Base-by-base conservation (phyloP, 2,329 filamentous ascomycete species). In the Penicillium vulpinum region DNA sequence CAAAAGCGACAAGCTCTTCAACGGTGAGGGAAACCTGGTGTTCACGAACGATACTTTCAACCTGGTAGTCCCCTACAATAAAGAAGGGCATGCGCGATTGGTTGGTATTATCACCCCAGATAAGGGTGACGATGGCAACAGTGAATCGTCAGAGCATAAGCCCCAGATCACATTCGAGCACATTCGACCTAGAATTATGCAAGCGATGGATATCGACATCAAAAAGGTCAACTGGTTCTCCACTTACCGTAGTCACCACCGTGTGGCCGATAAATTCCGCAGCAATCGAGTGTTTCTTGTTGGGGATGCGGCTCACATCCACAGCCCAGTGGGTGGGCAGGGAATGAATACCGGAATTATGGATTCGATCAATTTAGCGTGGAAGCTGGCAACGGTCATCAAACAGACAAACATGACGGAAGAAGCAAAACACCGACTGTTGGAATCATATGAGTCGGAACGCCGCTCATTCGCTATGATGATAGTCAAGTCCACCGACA, bases 331-430 rank as follows among this genome's bases (percentile, higher is more conserved):
- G 0, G 83, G 82, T 2, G 84, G 81, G 0, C 83, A 84, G 63
- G 83, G 83, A 1, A 81, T 85, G 80, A 85, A 85, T 63, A 81
- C 81, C 0, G 82, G 82, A 0, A 75, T 85, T 21, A 78, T 81
- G 24, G 82, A 85, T 54, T 78, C 80, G 0, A 73, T 80, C 29
- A 84, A 85, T 54, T 71, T 85, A 0, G 79, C 78, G 22, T 85
- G 82, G 81, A 85, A 85, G 61, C 71, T 85, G 2, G 75, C 79
- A 0, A 70, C 76, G 1, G 80, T 79, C 4, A 65, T 81, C 1
- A 72, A 73, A n/a, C 47, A 61, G 13, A 46, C 47, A 3, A 24
- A 46, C 0, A 65, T 66, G 59, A 54, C 45, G 1, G 69, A 74
- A 7, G 57, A 71, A 2, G 74, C 73, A 2, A 68, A 68, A 11